Base-by-base conservation (phyloP, 306 rosid genomes). In the Pyrus bretschneideri region DNA sequence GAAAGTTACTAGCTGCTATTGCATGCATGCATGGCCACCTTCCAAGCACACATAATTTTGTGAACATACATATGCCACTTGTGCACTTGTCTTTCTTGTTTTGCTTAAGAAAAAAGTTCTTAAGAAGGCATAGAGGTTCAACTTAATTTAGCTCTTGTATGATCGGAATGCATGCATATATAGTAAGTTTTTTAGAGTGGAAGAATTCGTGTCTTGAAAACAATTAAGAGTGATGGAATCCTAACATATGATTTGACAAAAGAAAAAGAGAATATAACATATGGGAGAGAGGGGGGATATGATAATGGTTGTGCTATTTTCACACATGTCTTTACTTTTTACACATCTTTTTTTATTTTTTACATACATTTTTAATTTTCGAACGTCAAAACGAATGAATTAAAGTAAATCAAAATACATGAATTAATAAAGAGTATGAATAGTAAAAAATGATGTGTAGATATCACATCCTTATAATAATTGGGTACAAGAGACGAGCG, bases 361-460 rank as follows among this genome's bases (percentile, higher is more conserved):
- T 35, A 6, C 9, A 35, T 6, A 35, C 40, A 9, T 0, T 38
- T 0, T 38, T 1, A 38, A 1, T 38, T 38, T 38, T 38, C 0
- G 0, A 0, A 0, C 0, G 10, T 38, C 9, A 1, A 1, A 38
- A 38, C 10, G 0, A 38, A 38, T 38, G 2, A 38, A 38, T 38
- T 38, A 2, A 38, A 38, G 0, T 38, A 7, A 0, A 38, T 38
- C 42, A 38, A 38, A 38, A 38, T 38, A 38, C 10, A 38, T 38
- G 2, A 38, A 38, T 38, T 38, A 38, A 38, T 6, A 38, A 38
- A 38, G 0, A 38, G 0, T 38, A 2, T 38, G 7, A 38, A 0
- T 38, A 6, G 10, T 38, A 7, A 38, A 38, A 38, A 38, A 0
- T 4, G 10, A 1, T 38, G 0, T 7, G 2, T 38, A 2, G 0